Evolutionary conservation across 2,329 filamentous ascomycete species (phyloP).

Genomic region (Xenoacremonium recifei): DNA sequence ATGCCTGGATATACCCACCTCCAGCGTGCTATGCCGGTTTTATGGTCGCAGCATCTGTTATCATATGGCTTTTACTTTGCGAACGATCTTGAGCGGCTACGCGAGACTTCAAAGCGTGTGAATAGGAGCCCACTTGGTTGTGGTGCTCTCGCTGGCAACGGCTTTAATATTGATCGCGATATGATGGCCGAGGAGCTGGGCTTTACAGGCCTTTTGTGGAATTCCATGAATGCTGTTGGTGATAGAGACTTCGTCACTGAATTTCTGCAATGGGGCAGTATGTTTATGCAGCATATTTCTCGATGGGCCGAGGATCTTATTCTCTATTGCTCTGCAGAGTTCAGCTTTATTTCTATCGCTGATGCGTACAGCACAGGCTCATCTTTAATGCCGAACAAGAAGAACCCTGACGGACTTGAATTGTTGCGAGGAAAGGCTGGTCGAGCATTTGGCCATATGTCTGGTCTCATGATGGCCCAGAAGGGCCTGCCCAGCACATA

Average conservation of each 20-base stretch:
- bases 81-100: slow-evolving; percentile 24
- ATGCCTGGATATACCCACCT: slow-evolving; percentile 30
- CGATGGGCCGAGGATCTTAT: slow-evolving; percentile 85
- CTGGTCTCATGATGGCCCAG: slow-evolving; percentile 68
- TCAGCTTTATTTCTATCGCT: slow-evolving; percentile 71
- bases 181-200: slow-evolving; percentile 78
- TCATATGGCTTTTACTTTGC: slow-evolving; percentile 21
- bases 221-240: slow-evolving; percentile 74
- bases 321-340: slow-evolving; percentile 74
- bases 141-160: slow-evolving; percentile 66
- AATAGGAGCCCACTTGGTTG: slow-evolving; percentile 24
- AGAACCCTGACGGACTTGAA: slow-evolving; percentile 70
- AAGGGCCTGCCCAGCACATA: slow-evolving; percentile 76
- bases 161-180: slow-evolving; percentile 75
- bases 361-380: slow-evolving; percentile 79
- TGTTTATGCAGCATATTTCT: slow-evolving; percentile 75
- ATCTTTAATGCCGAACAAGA: slow-evolving; percentile 80
- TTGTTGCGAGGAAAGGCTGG: slow-evolving; percentile 74
- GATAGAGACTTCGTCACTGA: slow-evolving; percentile 82
- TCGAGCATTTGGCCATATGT: slow-evolving; percentile 75
- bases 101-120: slow-evolving; percentile 21
- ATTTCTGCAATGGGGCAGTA: slow-evolving; percentile 74
- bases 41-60: slow-evolving; percentile 22
- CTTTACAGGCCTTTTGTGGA: slow-evolving; percentile 72
- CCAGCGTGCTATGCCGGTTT: slow-evolving; percentile 25